Base-by-base conservation (phyloP, 139 green algal genomes). In the Penium margaritaceum region DNA sequence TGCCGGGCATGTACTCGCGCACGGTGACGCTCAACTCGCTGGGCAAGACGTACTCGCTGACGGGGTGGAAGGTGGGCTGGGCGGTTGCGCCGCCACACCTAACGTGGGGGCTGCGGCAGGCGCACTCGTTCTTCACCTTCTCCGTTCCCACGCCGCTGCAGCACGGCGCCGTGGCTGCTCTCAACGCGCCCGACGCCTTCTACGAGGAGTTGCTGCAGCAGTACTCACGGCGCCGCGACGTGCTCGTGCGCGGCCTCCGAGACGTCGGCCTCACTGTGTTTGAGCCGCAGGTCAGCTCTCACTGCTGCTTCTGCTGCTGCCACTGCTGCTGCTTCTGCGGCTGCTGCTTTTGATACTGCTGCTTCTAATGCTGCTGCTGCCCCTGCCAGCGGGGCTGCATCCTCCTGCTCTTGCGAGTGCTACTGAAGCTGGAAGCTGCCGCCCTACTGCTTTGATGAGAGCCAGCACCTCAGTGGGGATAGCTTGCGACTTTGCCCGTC, bases 61-160 rank as follows among this genome's bases (percentile, higher is more conserved):
- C 74, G 2, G 74, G 74, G 19, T 80, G 74, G 74, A 80, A 80
- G 54, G 65, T 79, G 2, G 72, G 72, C 27, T 79, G 72, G 72
- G 72, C 72, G 14, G 37, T 79, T 27, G 72, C 63, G 21, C 51
- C 51, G 2, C 33, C 61, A 1, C 47, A 65, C 30, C 65, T 79
- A 6, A 70, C 72, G 34, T 53, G 33, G 32, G 72, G 46, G 27
- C 37, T 79, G 19, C 63, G 72, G 9, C 44, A 76, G 57, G 72
- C 72, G 36, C 72, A 79, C n/a, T 60, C 35, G 1, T 79, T 72
- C 34, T 6, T 79, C 12, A 79, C 72, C 9, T 79, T 79, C 61
- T 38, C 72, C 1, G 34, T 79, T 36, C 7, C 63, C 34, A 79
- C 72, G 27, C 72, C 72, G 12, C 46, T 79, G 47, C 72, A 79